A percentile compares a stretch with the other conserved stretches of the same genome.
Conservation (phyloP, 306 rosid species). For the Chamaecrista fasciculata region DNA sequence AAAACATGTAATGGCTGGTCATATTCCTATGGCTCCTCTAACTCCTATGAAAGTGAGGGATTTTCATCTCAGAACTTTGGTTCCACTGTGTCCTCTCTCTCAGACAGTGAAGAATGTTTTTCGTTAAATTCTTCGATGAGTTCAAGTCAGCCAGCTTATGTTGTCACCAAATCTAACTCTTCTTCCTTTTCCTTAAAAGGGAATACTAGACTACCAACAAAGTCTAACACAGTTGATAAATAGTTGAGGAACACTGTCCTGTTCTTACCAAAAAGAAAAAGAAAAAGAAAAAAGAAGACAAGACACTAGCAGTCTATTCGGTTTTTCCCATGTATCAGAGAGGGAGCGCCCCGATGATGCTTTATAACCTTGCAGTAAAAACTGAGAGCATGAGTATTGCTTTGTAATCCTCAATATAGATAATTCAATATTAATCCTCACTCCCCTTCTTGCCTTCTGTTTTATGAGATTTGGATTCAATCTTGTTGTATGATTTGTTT, state of each 20-base stretch:
- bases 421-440: not conserved
- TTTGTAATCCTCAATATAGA: slow-evolving; percentile 7
- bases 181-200: slow-evolving; percentile 52
- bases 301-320: slow-evolving; percentile 34
- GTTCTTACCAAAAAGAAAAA: too few species aligned
- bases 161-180: slow-evolving; percentile 48
- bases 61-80: slow-evolving; percentile 42
- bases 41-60: slow-evolving; percentile 48
- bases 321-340: slow-evolving; percentile 23
- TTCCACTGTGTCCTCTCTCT: slow-evolving; percentile 48
- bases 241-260: too few species aligned
- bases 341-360: slow-evolving; percentile 36
- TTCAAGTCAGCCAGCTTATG: slow-evolving; percentile 36
- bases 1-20: slow-evolving; percentile 47
- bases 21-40: slow-evolving; percentile 36
- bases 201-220: slow-evolving; percentile 42
- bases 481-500: not conserved
- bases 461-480: not conserved
- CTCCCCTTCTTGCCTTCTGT: slow-evolving; percentile 19
- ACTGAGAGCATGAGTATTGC: not conserved
- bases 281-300: too few species aligned
- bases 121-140: slow-evolving; percentile 42
- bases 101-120: slow-evolving; percentile 48
- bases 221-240: too few species aligned
- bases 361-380: slow-evolving; percentile 25